phyloP scores from a whole-genome alignment of 805 yeast genomes.

The Candida manassasensis region DNA sequence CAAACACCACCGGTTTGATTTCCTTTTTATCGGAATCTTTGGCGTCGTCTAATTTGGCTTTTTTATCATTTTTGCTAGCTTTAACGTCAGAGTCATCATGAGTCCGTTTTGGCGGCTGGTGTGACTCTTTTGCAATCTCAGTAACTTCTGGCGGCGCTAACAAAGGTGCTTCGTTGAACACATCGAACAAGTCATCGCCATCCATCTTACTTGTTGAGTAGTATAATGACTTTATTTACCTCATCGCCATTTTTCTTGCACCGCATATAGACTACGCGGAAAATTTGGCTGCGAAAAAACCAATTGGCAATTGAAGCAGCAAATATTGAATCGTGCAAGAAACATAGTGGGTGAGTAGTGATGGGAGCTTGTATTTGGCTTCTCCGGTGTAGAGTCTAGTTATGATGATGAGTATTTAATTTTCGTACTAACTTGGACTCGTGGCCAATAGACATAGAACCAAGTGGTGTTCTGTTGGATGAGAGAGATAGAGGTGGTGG shows the following conservation, averaged over 20 bases:
- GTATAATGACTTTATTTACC: neutral
- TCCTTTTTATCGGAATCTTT: constrained; percentile 33
- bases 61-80: constrained; percentile 10
- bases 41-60: constrained; percentile 7
- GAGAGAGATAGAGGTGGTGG: too few relatives aligned
- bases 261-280: too few relatives aligned
- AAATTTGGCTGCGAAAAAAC: too few relatives aligned
- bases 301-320: too few relatives aligned
- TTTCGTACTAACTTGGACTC: too few relatives aligned
- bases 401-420: too few relatives aligned
- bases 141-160: constrained; percentile 21
- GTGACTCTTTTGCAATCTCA: constrained; percentile 18
- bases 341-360: too few relatives aligned
- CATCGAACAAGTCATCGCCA: constrained; percentile 57
- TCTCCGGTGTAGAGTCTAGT: too few relatives aligned
- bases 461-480: too few relatives aligned
- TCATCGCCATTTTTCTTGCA: neutral
- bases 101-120: constrained; percentile 9
- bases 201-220: constrained; percentile 20
- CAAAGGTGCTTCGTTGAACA: constrained; percentile 53
- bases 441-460: too few relatives aligned
- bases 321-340: too few relatives aligned
- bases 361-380: too few relatives aligned
- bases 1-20: constrained; percentile 74
- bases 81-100: neutral